A percentile compares a stretch with the other conserved stretches of the same genome.
These are phyloP conservation scores for Phytophthora kernoviae DNA, from an alignment of 352 stramenopile genomes.

Conservation along the genomic window DNA sequence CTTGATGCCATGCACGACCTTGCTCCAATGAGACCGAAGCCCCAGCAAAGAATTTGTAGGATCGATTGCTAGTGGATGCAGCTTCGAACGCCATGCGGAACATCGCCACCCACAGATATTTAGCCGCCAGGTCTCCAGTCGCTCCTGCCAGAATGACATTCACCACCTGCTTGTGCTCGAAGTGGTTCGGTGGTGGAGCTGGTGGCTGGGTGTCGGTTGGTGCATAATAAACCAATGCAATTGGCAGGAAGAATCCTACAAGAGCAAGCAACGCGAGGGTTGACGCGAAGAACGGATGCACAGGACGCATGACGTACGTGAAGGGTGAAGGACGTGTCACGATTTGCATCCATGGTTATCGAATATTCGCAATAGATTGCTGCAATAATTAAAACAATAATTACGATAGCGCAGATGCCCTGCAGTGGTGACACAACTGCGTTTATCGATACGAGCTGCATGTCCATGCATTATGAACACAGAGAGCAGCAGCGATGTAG, in stretches of 20 bases:
- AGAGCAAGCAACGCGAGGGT: background rate
- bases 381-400: background rate
- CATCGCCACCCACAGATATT: slow-evolving; percentile 83
- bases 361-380: slow-evolving; percentile 11
- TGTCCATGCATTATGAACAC: background rate
- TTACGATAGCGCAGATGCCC: background rate
- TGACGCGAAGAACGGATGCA: slow-evolving; percentile 1
- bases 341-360: slow-evolving; percentile 13
- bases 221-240: background rate
- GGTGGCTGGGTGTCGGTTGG: background rate
- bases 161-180: slow-evolving; percentile 19
- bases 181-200: background rate
- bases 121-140: slow-evolving; percentile 81
- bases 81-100: slow-evolving; percentile 60
- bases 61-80: background rate
- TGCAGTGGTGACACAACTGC: background rate
- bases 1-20: slow-evolving; percentile 36
- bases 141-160: slow-evolving; percentile 66
- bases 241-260: background rate
- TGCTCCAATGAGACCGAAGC: slow-evolving; percentile 34
- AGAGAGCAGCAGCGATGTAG: background rate
- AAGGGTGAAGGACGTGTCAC: slow-evolving; percentile 2
- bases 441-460: background rate
- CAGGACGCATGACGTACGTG: background rate
- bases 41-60: slow-evolving; percentile 49